Evolutionary conservation across 2,329 filamentous ascomycete genomes (phyloP).

Genomic region (Graphium sp.): DNA sequence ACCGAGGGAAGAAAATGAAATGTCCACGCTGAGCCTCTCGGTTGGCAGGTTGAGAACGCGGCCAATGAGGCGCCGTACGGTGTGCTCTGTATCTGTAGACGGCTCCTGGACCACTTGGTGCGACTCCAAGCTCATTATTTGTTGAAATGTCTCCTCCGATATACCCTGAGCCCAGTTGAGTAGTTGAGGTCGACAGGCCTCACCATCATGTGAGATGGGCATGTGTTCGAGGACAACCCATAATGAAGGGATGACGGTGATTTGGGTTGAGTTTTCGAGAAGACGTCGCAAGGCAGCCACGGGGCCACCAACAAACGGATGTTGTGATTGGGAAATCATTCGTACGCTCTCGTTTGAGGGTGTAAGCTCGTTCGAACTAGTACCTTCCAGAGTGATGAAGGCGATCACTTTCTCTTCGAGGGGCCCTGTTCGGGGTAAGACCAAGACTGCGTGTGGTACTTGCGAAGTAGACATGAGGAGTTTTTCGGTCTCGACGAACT

Average conservation of each 20-base stretch:
- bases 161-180: slow-evolving; percentile 38
- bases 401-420: slow-evolving; percentile 32
- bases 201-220: slow-evolving; percentile 20
- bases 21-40: slow-evolving; percentile 23
- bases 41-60: slow-evolving; percentile 18
- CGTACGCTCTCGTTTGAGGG: slow-evolving; percentile 11
- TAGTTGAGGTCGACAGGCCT: slow-evolving; percentile 23
- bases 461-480: slow-evolving; percentile 20
- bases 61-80: slow-evolving; percentile 19
- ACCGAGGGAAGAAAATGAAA: slow-evolving; percentile 20
- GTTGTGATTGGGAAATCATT: slow-evolving; percentile 17
- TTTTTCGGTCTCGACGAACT: slow-evolving; percentile 13
- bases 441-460: slow-evolving; percentile 22
- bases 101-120: slow-evolving; percentile 17
- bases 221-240: slow-evolving; percentile 31
- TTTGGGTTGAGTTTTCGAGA: slow-evolving; percentile 11
- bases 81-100: slow-evolving; percentile 18
- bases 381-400: slow-evolving; percentile 20
- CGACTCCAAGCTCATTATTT: slow-evolving; percentile 24
- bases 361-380: slow-evolving; percentile 9
- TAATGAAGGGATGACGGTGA: slow-evolving; percentile 21
- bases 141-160: slow-evolving; percentile 25
- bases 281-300: slow-evolving; percentile 20
- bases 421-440: slow-evolving; percentile 29
- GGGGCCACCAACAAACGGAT: slow-evolving; percentile 21